phyloP scores from a whole-genome alignment of 495 filamentous ascomycete species.

The Hapsidospora chrysogenum region DNA sequence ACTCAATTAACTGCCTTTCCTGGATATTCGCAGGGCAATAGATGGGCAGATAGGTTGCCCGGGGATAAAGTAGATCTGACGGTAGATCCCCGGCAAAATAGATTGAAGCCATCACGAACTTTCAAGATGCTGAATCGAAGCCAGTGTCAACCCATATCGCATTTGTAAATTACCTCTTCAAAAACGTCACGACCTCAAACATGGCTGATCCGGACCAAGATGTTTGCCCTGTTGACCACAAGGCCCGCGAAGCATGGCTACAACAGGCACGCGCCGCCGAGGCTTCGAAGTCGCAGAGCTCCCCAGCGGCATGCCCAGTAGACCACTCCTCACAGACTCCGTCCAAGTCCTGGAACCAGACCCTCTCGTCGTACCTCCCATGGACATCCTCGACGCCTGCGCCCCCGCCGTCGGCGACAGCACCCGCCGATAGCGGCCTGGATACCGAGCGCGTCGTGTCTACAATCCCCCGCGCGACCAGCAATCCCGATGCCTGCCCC shows the following conservation, averaged over 20 bases:
- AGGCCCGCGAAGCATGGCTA: conserved; percentile 72
- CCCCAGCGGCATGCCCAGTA: conserved; percentile 6
- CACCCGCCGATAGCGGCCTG: conserved; percentile 14
- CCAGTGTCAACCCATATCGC: too few relatives aligned
- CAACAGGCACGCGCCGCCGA: conserved; percentile 20
- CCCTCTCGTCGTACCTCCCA: conserved; percentile 15
- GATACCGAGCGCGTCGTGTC: conserved; percentile 57
- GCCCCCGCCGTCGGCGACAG: conserved; percentile 15
- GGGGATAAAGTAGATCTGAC: too few relatives aligned
- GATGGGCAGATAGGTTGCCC: too few relatives aligned
- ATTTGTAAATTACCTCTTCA: too few relatives aligned
- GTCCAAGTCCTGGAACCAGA: conserved; percentile 19
- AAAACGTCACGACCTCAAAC: not conserved
- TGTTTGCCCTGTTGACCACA: conserved; percentile 72
- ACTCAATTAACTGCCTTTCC: too few relatives aligned
- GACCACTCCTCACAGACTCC: conserved; percentile 1
- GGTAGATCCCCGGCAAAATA: too few relatives aligned
- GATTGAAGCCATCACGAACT: too few relatives aligned
- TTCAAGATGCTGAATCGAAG: too few relatives aligned
- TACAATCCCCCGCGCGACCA: conserved; percentile 55
- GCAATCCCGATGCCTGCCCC: conserved; percentile 3
- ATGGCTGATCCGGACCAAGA: conserved; percentile 1
- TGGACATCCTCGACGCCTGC: conserved; percentile 6
- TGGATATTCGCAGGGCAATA: too few relatives aligned
- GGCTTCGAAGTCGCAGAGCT: conserved; percentile 12